These are phyloP conservation scores for Pochonia chlamydosporia DNA, from an alignment of 2,329 filamentous ascomycete species.

Conservation along the genomic window DNA sequence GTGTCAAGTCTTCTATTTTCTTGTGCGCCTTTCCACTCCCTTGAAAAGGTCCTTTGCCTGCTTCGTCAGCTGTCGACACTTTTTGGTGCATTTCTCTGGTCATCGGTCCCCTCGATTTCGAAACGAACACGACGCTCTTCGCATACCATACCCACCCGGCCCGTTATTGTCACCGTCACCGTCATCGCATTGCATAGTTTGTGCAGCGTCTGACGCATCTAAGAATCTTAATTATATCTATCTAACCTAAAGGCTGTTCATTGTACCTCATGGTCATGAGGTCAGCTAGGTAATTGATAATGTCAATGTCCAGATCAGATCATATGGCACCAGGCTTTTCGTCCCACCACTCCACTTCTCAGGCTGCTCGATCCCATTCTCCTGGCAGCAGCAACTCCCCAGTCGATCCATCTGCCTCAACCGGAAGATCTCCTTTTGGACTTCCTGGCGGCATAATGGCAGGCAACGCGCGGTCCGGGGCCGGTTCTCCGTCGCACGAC, in stretches of 20 bases:
- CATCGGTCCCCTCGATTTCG: neutral
- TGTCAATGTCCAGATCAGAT: constrained; percentile 83
- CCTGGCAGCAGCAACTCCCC: constrained; percentile 77
- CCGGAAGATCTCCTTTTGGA: constrained; percentile 67
- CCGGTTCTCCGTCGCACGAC: constrained; percentile 95
- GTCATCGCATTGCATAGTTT: constrained; percentile 5
- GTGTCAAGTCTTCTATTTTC: constrained; percentile 6
- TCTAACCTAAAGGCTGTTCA: neutral
- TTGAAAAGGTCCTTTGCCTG: neutral
- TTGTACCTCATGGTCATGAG: constrained; percentile 10
- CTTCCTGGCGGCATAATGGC: constrained; percentile 60
- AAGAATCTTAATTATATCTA: neutral
- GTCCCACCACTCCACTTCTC: constrained; percentile 55
- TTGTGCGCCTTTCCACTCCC: constrained; percentile 5
- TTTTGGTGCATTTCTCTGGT: neutral
- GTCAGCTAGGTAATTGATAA: constrained; percentile 69
- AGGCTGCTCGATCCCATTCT: constrained; percentile 67
- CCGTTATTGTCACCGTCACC: constrained; percentile 1
- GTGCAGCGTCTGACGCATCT: constrained; percentile 3
- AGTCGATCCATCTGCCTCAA: constrained; percentile 61
- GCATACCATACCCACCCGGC: no score
- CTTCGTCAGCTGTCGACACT: constrained; percentile 2
- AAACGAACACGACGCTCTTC: neutral
- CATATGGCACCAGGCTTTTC: constrained; percentile 82
- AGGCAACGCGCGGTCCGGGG: constrained; percentile 65